phyloP scores from a whole-genome alignment of 768 basidiomycete species.

The Trametes coccinea region DNA sequence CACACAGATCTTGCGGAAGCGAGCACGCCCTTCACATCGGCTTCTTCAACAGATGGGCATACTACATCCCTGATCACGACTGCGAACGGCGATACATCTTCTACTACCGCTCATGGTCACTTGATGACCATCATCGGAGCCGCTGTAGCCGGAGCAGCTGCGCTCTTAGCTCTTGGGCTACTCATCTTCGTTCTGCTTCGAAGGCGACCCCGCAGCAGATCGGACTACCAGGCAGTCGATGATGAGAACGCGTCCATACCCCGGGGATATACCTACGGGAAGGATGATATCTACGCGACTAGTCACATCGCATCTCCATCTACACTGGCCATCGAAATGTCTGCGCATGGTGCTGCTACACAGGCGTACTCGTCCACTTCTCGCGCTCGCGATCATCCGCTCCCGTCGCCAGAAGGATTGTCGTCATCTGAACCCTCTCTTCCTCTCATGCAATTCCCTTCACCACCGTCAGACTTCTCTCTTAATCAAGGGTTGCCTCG shows the following conservation, averaged over 20 bases:
- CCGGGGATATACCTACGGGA: neutral
- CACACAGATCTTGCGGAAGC: neutral
- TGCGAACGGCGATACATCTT: neutral
- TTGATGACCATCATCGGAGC: neutral
- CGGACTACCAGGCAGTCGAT: neutral
- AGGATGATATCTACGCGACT: neutral
- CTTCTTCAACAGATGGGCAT: neutral
- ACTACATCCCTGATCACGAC: neutral
- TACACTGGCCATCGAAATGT: no score
- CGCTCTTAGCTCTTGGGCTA: neutral
- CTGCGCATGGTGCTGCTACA: neutral
- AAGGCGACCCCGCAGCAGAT: neutral
- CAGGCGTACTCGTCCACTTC: no score
- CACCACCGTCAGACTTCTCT: neutral
- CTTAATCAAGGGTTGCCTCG: neutral
- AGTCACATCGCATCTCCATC: neutral
- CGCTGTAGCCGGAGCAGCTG: neutral
- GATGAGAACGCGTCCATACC: neutral
- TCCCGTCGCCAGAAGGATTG: neutral
- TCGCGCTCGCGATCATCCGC: neutral
- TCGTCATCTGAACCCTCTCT: constrained; percentile 1
- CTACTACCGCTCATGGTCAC: neutral
- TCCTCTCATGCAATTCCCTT: constrained; percentile 6
- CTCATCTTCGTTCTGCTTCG: neutral
- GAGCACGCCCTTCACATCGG: neutral